A percentile compares a stretch with the other conserved stretches of the same genome.
Conservation (phyloP, 23 red algal genomes). For the Gracilaria gracilis region DNA sequence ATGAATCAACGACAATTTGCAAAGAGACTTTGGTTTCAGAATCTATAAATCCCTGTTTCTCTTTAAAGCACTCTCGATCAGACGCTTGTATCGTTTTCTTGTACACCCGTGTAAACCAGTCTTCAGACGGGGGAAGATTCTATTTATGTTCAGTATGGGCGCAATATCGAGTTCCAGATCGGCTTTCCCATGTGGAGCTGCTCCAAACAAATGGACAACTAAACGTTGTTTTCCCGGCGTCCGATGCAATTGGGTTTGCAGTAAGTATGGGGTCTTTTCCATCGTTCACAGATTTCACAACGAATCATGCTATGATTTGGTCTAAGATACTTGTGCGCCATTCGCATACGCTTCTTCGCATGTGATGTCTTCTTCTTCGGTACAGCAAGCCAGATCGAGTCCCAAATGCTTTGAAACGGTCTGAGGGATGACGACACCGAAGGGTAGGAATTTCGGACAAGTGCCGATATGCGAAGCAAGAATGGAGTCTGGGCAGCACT, state of each 20-base stretch:
- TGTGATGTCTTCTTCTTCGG: conserved; percentile 79
- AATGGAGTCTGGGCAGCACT: not conserved
- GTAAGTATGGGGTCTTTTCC: conserved; percentile 82
- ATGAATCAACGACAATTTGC: too few species aligned
- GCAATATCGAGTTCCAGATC: not conserved
- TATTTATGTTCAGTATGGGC: not conserved
- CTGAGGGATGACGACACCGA: conserved; percentile 8
- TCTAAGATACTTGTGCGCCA: conserved; percentile 71
- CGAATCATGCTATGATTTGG: conserved; percentile 48
- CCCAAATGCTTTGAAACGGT: conserved; percentile 29
- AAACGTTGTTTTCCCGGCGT: conserved; percentile 52
- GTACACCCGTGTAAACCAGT: not conserved
- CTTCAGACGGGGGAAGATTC: not conserved
- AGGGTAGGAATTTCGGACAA: not conserved
- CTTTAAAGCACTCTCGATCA: too few species aligned
- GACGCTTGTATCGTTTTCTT: not conserved
- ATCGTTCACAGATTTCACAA: conserved; percentile 77
- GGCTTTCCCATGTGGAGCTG: not conserved
- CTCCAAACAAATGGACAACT: not conserved
- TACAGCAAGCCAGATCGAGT: conserved; percentile 65
- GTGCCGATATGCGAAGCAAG: not conserved
- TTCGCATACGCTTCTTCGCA: conserved; percentile 76
- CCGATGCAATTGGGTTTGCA: conserved; percentile 73
- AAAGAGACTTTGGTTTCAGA: too few species aligned
- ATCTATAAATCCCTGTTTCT: too few species aligned